Percentiles rank a stretch among this genome's conserved stretches.
phyloP scores from a whole-genome alignment of 257 asterid species.

The Mitragyna speciosa region DNA sequence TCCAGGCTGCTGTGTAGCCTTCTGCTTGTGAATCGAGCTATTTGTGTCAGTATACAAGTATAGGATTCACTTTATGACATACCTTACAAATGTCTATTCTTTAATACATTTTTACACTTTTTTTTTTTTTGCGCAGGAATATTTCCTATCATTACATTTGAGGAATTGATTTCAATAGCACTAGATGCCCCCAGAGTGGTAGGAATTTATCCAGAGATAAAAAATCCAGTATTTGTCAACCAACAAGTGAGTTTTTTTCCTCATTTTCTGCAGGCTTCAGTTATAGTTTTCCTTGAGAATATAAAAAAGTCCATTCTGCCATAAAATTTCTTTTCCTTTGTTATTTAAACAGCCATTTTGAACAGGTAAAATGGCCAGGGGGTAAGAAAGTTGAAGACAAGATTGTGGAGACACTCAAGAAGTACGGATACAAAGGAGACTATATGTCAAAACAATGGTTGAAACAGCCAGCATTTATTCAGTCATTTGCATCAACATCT shows the following conservation, averaged over 20 bases:
- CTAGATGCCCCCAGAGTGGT: conserved; percentile 82
- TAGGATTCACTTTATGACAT: neutral
- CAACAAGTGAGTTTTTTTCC: conserved; percentile 57
- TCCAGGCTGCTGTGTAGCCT: neutral
- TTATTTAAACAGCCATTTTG: conserved; percentile 15
- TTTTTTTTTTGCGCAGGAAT: conserved; percentile 49
- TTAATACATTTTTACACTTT: neutral
- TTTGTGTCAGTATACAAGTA: neutral
- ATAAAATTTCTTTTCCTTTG: too few relatives aligned
- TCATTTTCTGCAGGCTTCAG: conserved; percentile 15
- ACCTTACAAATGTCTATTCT: neutral
- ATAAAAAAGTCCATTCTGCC: too few relatives aligned
- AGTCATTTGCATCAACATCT: conserved; percentile 93
- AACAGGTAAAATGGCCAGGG: conserved; percentile 85
- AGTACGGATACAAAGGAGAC: conserved; percentile 78
- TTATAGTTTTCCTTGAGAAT: neutral
- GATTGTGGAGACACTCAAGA: conserved; percentile 70
- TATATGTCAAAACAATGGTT: conserved; percentile 88
- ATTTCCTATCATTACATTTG: conserved; percentile 78
- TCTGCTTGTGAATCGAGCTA: neutral
- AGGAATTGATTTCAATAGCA: conserved; percentile 83
- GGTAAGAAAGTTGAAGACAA: conserved; percentile 85
- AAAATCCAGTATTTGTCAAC: conserved; percentile 84
- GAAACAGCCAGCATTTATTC: conserved; percentile 78
- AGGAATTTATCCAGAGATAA: conserved; percentile 96